phyloP scores from a whole-genome alignment of 2,329 filamentous ascomycete genomes.

The Hypocreales sp. region DNA sequence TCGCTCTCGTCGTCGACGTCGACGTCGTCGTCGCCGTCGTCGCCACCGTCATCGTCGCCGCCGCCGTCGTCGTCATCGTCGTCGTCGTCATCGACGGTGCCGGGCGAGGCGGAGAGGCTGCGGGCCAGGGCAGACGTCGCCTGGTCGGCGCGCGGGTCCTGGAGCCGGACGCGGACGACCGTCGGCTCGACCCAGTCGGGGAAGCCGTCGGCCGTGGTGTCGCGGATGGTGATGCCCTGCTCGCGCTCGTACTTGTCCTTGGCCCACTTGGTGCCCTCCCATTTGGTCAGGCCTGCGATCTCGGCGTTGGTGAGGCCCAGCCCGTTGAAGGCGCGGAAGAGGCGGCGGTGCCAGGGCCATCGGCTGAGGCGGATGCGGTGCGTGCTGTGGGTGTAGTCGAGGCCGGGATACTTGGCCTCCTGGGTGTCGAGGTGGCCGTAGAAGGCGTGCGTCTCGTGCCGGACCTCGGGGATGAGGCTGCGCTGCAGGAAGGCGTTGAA shows the following conservation, averaged over 20 bases:
- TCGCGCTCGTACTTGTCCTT: slow-evolving; percentile 67
- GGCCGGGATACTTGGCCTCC: slow-evolving; percentile 67
- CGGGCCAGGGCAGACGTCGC: slow-evolving; percentile 4
- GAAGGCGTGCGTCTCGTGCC: slow-evolving; percentile 63
- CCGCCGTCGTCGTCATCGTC: slow-evolving; percentile 19
- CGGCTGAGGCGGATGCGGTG: slow-evolving; percentile 66
- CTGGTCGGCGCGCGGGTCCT: slow-evolving; percentile 6
- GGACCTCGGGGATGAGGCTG: slow-evolving; percentile 60
- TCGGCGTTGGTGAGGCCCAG: slow-evolving; percentile 54
- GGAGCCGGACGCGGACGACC: slow-evolving; percentile 1
- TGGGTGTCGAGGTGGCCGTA: slow-evolving; percentile 67
- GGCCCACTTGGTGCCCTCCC: slow-evolving; percentile 74
- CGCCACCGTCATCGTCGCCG: slow-evolving; percentile 6
- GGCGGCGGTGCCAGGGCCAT: slow-evolving; percentile 59
- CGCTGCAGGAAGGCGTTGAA: slow-evolving; percentile 57
- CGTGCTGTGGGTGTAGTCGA: slow-evolving; percentile 60
- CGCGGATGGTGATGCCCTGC: slow-evolving; percentile 51
- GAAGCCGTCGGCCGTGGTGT: slow-evolving; percentile 58
- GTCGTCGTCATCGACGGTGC: no score
- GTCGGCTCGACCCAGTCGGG: slow-evolving; percentile 31
- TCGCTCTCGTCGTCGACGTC: slow-evolving; percentile 26
- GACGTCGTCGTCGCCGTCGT: slow-evolving; percentile 14
- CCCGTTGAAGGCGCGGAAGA: slow-evolving; percentile 62
- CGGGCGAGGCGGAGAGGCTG: no score
- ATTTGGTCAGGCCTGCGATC: slow-evolving; percentile 58